Conservation (phyloP, 805 yeast genomes). For the Zygosaccharomyces rouxii region DNA sequence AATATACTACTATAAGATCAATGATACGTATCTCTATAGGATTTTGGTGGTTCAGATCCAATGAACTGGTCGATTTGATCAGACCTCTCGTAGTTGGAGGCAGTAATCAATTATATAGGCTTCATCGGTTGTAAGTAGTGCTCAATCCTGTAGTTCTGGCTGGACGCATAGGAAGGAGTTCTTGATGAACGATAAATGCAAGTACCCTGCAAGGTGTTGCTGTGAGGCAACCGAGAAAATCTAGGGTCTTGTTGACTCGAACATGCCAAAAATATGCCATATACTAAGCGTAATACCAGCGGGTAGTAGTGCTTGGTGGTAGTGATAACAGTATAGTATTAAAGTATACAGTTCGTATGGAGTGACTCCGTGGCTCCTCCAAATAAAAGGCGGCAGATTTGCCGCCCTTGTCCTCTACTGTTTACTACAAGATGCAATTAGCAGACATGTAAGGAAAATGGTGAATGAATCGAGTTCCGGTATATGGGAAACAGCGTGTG, state of each 20-base stretch:
- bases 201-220: background rate
- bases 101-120: background rate
- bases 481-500: too few relatives aligned
- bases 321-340: background rate
- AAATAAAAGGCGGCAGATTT: background rate
- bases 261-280: background rate
- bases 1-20: background rate
- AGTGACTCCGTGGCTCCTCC: background rate
- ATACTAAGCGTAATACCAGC: background rate
- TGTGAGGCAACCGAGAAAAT: background rate
- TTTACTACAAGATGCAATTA: too few relatives aligned
- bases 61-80: background rate
- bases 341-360: background rate
- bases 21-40: background rate
- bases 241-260: background rate
- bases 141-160: background rate
- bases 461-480: too few relatives aligned
- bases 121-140: background rate
- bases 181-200: background rate
- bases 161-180: background rate
- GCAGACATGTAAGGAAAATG: too few relatives aligned
- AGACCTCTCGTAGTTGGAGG: background rate
- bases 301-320: background rate
- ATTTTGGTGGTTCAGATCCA: background rate
- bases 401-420: slow-evolving; percentile 1